Conservation (phyloP, 495 filamentous ascomycete genomes). For the Lasiosphaeria miniovina region DNA sequence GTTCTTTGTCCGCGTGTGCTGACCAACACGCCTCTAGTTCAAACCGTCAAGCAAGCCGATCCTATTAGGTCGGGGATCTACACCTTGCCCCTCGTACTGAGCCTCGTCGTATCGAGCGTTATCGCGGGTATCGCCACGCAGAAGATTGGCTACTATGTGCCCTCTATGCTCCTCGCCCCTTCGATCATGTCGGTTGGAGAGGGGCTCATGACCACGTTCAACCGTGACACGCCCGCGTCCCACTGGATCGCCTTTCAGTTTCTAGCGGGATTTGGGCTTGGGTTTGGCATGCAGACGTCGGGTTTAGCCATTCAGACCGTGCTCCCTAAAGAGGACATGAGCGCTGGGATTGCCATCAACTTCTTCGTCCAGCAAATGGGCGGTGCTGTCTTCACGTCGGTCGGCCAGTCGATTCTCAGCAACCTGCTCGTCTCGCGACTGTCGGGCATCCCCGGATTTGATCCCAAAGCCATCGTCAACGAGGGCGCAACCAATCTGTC, state of each 20-base stretch:
- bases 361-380: conserved; percentile 67
- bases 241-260: conserved; percentile 74
- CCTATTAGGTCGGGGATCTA: conserved; percentile 58
- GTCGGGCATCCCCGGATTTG: conserved; percentile 40
- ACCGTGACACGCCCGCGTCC: conserved; percentile 45
- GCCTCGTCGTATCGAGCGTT: conserved; percentile 47
- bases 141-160: conserved; percentile 65
- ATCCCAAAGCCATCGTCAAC: conserved; percentile 47
- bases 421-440: conserved; percentile 55
- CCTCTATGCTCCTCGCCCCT: conserved; percentile 56
- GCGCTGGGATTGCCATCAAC: conserved; percentile 61
- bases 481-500: conserved; percentile 58
- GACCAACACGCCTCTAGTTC: conserved; percentile 61
- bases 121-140: conserved; percentile 52
- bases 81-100: conserved; percentile 57
- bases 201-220: conserved; percentile 66
- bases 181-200: conserved; percentile 62
- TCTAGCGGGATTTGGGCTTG: conserved; percentile 68
- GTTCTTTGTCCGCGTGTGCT: conserved; percentile 16
- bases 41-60: conserved; percentile 60
- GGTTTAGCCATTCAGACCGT: conserved; percentile 63
- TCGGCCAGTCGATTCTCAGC: conserved; percentile 62
- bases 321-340: conserved; percentile 53
- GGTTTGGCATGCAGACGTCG: conserved; percentile 68
- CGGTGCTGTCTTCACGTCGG: conserved; percentile 61